Base-by-base conservation (phyloP, 164 flowering plant species). In the Warburgia ugandensis region DNA sequence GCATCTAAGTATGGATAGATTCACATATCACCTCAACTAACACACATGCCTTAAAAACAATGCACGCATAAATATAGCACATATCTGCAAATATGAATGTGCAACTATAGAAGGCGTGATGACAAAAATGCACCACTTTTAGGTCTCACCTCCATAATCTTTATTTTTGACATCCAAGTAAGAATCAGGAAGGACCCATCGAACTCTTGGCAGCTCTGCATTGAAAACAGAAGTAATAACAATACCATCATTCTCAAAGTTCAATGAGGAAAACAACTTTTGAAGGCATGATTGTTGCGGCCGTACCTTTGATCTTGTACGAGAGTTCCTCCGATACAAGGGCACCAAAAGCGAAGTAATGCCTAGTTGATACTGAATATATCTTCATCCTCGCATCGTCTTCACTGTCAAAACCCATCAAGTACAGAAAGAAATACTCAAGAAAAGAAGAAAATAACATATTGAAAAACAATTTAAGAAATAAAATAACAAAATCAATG, bases 161-260 rank as follows among this genome's bases (percentile, higher is more conserved):
- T 74, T 71, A 26, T 68, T 68, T 48, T 36, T 56, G 6, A 68
- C 73, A 64, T 74, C 73, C 48, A 71, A 20, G 48, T 71, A 71
- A 14, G 76, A 71, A 71, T 74, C 78, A 13, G 76, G 76, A 40
- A 74, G 73, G 27, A 71, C 78, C 78, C 73, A 74, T 7, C 69
- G 52, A 44, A 74, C 78, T 21, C 31, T 52, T 3, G 71, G 73
- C 22, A 65, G 44, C 5, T 57, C 78, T 74, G 70, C 29, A 21
- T n/a, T 48, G 26, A 21, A 8, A 49, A 8, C 12, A 12, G n/a
- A 25, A 5, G 14, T 6, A 45, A 12, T 5, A 44, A 11, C 8
- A 11, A 2, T 1, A 32, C 10, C 25, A 31, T 13, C 45, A 39
- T 28, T 16, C 22, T 6, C 28, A 7, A 52, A 52, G 12, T 6